Evolutionary conservation across 1,139 yeast genomes (phyloP).

Genomic region (Saccharomyces hybrid): DNA sequence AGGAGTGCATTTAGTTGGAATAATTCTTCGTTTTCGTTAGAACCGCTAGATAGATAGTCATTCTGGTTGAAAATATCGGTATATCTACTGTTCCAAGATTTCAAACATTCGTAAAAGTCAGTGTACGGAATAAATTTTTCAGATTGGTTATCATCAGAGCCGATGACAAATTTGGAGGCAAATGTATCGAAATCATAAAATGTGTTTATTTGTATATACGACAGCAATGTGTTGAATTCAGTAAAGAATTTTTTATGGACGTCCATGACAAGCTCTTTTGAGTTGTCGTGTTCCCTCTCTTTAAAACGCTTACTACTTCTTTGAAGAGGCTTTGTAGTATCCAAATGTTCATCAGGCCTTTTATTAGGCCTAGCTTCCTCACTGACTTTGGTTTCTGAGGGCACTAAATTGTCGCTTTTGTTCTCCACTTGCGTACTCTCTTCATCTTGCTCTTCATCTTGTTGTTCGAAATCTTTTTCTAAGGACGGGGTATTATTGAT

Average conservation of each 20-base stretch:
- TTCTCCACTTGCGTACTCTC: not conserved
- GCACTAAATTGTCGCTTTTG: not conserved
- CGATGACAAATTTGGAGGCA: conserved; percentile 1
- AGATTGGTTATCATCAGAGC: not conserved
- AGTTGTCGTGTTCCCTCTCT: conserved; percentile 29
- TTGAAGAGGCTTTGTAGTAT: conserved; percentile 22
- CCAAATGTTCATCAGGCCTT: conserved; percentile 9
- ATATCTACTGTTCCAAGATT: conserved; percentile 39
- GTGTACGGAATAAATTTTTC: conserved; percentile 13
- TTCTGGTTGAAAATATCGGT: conserved; percentile 33
- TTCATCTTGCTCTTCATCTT: conserved; percentile 10
- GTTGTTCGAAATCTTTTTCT: conserved; percentile 6
- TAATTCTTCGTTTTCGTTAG: conserved; percentile 15
- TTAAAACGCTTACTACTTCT: conserved; percentile 36
- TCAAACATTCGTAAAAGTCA: conserved; percentile 37
- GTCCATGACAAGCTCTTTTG: conserved; percentile 14
- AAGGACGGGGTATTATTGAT: conserved; percentile 2
- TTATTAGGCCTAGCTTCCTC: conserved; percentile 1
- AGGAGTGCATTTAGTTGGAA: conserved; percentile 26
- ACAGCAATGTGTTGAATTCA: conserved; percentile 8
- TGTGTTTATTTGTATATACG: conserved; percentile 8
- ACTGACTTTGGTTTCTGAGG: not conserved
- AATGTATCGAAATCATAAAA: conserved; percentile 17
- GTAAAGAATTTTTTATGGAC: conserved; percentile 9
- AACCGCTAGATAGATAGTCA: conserved; percentile 10